Evolutionary conservation across 192 early-diverging fungal genomes (phyloP).

Genomic region (Podila epigama): DNA sequence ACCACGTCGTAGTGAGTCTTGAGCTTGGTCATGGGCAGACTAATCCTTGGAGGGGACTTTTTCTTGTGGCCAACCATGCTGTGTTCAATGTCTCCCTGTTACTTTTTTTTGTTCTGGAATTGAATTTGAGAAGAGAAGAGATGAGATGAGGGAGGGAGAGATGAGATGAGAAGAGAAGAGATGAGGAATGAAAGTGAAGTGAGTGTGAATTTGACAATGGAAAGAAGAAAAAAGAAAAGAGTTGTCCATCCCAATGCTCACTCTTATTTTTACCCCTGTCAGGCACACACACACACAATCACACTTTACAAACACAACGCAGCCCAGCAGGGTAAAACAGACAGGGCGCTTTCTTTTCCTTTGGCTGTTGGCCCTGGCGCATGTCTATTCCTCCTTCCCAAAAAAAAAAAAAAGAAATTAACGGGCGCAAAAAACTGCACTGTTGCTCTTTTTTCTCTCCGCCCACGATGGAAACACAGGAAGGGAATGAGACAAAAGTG

Average conservation of each 20-base stretch:
- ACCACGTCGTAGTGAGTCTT: constrained; percentile 52
- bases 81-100: no score
- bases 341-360: no score
- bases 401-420: no score
- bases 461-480: no score
- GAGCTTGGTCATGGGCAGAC: constrained; percentile 29
- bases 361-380: no score
- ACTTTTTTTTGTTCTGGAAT: background rate
- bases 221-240: background rate
- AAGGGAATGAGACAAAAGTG: no score
- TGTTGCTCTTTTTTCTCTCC: no score
- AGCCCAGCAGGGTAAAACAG: no score
- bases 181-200: background rate
- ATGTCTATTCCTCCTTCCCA: no score
- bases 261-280: background rate
- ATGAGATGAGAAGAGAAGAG: background rate
- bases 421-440: no score
- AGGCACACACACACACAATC: no score
- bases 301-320: no score
- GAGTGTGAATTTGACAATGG: background rate
- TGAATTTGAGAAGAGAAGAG: background rate
- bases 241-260: background rate
- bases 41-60: constrained; percentile 23
- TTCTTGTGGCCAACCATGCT: constrained; percentile 21
- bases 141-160: background rate